These are phyloP conservation scores for Trichosporon coremiiforme DNA, from an alignment of 1,284 basidiomycete species.

Conservation along the genomic window DNA sequence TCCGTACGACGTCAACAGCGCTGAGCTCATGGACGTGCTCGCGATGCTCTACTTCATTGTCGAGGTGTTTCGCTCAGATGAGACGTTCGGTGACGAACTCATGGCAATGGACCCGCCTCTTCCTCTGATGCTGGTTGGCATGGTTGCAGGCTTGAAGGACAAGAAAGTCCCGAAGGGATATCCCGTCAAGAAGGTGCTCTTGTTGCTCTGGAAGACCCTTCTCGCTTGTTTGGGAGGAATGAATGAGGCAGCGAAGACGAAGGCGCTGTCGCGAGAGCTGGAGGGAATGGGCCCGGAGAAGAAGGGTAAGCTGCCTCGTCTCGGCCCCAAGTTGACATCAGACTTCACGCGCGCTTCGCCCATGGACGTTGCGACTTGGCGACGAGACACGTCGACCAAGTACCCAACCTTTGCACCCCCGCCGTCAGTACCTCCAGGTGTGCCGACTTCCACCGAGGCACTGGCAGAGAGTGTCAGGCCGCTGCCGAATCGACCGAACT, in stretches of 20 bases:
- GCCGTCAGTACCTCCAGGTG: constrained; percentile 54
- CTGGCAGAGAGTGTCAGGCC: constrained; percentile 89
- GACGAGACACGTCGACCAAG: constrained; percentile 84
- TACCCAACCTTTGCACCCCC: constrained; percentile 85
- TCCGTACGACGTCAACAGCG: constrained; percentile 60
- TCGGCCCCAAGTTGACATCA: constrained; percentile 36
- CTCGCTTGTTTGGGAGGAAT: constrained; percentile 91
- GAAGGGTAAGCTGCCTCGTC: constrained; percentile 65
- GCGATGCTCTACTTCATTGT: constrained; percentile 92
- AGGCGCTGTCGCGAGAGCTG: constrained; percentile 81
- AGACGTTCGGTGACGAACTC: constrained; percentile 90
- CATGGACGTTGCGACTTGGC: constrained; percentile 81
- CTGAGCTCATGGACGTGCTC: constrained; percentile 86
- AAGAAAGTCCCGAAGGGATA: constrained; percentile 87
- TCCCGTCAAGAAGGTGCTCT: constrained; percentile 79
- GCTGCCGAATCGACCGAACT: constrained; percentile 87
- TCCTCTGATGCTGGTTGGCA: constrained; percentile 86
- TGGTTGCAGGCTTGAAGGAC: constrained; percentile 86
- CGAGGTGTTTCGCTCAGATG: constrained; percentile 86
- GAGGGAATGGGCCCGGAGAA: constrained; percentile 66
- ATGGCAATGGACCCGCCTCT: constrained; percentile 95
- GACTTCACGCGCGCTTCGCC: constrained; percentile 79
- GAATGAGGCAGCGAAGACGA: constrained; percentile 79
- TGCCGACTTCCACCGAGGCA: constrained; percentile 60
- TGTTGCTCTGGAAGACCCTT: constrained; percentile 95